Evolutionary conservation across 805 yeast genomes (phyloP).

Genomic region (Limtongozyma cylindracea): DNA sequence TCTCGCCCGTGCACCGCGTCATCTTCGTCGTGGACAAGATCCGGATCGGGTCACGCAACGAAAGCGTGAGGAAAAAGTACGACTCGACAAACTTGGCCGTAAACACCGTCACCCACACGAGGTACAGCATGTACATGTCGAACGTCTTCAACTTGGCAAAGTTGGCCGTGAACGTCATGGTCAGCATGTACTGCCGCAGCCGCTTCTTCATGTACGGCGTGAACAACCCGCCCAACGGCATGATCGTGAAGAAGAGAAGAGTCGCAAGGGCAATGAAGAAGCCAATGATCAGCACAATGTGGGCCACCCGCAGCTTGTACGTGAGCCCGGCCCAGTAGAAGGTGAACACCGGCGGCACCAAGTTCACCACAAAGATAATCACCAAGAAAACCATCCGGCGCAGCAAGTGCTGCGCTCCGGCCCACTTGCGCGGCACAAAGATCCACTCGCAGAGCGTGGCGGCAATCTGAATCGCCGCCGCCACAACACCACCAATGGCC

Average conservation of each 20-base stretch:
- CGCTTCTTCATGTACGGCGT: conserved; percentile 76
- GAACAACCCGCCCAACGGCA: conserved; percentile 94
- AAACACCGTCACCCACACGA: conserved; percentile 77
- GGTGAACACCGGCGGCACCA: conserved; percentile 71
- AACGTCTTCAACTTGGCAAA: conserved; percentile 61
- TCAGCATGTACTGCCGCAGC: conserved; percentile 73
- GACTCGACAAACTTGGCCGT: conserved; percentile 79
- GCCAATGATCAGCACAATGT: conserved; percentile 59
- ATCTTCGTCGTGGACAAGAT: conserved; percentile 58
- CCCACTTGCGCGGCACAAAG: conserved; percentile 95
- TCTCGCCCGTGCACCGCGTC: conserved; percentile 95
- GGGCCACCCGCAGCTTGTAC: conserved; percentile 44
- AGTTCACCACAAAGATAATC: conserved; percentile 38
- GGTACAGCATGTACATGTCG: conserved; percentile 91
- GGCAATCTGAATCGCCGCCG: conserved; percentile 50
- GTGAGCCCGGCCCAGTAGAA: conserved; percentile 57
- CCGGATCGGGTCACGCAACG: conserved; percentile 88
- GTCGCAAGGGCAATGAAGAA: conserved; percentile 79
- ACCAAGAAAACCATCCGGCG: conserved; percentile 66
- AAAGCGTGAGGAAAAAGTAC: conserved; percentile 70
- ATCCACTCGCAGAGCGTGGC: conserved; percentile 89
- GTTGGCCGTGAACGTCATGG: conserved; percentile 89
- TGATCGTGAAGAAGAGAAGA: conserved; percentile 61
- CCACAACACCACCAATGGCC: conserved; percentile 83
- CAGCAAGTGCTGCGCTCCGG: conserved; percentile 92